A percentile compares a stretch with the other conserved stretches of the same genome.
These are phyloP conservation scores for Penicillium sp. DNA, from an alignment of 2,329 filamentous ascomycete species.

Conservation along the genomic window DNA sequence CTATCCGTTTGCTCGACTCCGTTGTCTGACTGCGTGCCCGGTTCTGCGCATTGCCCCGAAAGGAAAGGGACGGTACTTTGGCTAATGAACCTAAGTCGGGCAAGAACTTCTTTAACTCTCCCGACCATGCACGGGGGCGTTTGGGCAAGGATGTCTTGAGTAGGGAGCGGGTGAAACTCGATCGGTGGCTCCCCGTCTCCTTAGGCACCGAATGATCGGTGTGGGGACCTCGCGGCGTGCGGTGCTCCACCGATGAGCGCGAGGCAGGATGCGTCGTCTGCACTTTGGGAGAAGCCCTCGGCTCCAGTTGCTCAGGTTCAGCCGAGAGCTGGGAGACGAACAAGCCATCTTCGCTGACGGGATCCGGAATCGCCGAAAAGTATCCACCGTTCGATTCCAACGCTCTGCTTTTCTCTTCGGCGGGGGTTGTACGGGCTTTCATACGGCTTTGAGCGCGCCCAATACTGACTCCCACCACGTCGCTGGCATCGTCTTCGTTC, in stretches of 20 bases:
- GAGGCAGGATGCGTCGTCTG: slow-evolving; percentile 10
- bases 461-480: slow-evolving; percentile 59
- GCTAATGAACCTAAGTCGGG: slow-evolving; percentile 34
- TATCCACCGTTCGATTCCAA: slow-evolving; percentile 52
- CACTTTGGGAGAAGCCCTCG: neutral
- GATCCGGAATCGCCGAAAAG: slow-evolving; percentile 44
- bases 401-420: slow-evolving; percentile 57
- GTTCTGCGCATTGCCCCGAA: slow-evolving; percentile 26
- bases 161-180: slow-evolving; percentile 36
- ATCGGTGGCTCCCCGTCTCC: slow-evolving; percentile 20
- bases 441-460: slow-evolving; percentile 56
- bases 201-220: slow-evolving; percentile 9
- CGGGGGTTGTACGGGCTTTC: slow-evolving; percentile 56
- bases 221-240: slow-evolving; percentile 14
- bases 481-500: slow-evolving; percentile 36
- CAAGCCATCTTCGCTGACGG: slow-evolving; percentile 28
- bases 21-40: slow-evolving; percentile 31
- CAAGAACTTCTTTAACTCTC: slow-evolving; percentile 38
- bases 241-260: slow-evolving; percentile 9
- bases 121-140: slow-evolving; percentile 37
- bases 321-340: slow-evolving; percentile 32
- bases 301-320: slow-evolving; percentile 31
- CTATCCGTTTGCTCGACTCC: slow-evolving; percentile 4
- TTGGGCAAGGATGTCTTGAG: slow-evolving; percentile 33
- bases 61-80: slow-evolving; percentile 31